Evolutionary conservation across 1,284 basidiomycete species (phyloP), one percentile per base, ranked within the genome.

Genomic region (Ganoderma sinense): DNA sequence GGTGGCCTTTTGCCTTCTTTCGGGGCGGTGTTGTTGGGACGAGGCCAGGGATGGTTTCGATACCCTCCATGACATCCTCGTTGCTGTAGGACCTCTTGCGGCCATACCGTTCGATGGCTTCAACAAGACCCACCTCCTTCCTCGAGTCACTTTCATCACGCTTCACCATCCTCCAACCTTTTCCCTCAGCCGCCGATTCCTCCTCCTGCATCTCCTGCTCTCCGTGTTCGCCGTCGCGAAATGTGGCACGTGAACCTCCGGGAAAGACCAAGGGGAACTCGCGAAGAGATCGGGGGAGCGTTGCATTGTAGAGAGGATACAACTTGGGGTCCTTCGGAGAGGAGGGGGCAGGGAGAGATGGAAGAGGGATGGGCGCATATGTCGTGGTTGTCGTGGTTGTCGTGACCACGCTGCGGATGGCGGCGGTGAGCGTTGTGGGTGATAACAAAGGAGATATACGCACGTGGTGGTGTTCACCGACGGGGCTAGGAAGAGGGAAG

Each of bases 341-440:
- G 10, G 86, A 81, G 16, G 91, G 92, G 4, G 87, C 82, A 18
- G 91, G 93, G 4, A 93, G 82, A 48, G 90, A 82, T 33, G 91
- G 93, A 20, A 95, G 80, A 62, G 88, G 89, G 73, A 95, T 94
- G 43, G 94, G 94, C 70, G 92, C 91, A 82, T 95, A 94, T 26
- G 91, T 89, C 2, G 94, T 95, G 1, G 93, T 94, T 6, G 93
- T 96, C 8, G 90, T 96, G 26, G 91, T 96, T 63, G 91, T 96
- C 71, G 91, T 96, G 79, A 91, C 92, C 80, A 94, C 94, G 74
- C 94, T 96, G 78, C 48, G 69, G 36, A 73, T 76, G 66, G 71
- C 71, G 61, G 73, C 77, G 78, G 73, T 80, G 76, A 78, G 74
- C 79, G 72, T 70, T 65, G 26, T 62, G 66, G 68, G 4, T 63